phyloP scores from a whole-genome alignment of 495 filamentous ascomycete species.

The Aspergillus heteromorphus region DNA sequence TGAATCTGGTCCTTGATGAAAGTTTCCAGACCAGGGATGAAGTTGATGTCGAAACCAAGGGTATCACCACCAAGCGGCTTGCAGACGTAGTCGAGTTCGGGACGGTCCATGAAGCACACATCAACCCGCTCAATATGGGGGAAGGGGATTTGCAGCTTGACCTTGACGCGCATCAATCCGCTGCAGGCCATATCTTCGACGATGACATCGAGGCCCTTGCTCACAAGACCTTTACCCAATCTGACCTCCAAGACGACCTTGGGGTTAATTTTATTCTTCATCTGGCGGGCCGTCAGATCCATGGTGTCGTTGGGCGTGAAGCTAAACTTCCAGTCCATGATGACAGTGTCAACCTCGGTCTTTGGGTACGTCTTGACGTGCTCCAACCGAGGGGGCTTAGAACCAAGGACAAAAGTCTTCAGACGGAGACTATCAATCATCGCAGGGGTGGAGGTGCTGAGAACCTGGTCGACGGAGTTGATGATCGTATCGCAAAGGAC shows the following conservation, averaged over 20 bases:
- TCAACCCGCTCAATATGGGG: constrained; percentile 91
- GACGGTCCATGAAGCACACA: constrained; percentile 74
- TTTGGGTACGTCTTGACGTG: constrained; percentile 98
- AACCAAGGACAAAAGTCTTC: constrained; percentile 85
- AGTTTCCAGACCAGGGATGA: constrained; percentile 85
- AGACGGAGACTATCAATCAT: constrained; percentile 91
- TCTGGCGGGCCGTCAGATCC: constrained; percentile 83
- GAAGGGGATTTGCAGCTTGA: constrained; percentile 93
- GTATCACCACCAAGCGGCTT: constrained; percentile 94
- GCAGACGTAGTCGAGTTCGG: constrained; percentile 89
- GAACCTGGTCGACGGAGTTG: constrained; percentile 87
- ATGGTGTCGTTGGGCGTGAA: constrained; percentile 92
- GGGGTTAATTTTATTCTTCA: constrained; percentile 93
- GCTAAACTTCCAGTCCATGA: constrained; percentile 99
- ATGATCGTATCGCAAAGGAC: constrained; percentile 89
- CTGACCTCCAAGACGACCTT: constrained; percentile 93
- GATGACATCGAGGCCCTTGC: constrained; percentile 94
- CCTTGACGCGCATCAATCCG: constrained; percentile 91
- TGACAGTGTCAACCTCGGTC: constrained; percentile 85
- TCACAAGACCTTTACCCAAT: constrained; percentile 88
- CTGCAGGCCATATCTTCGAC: constrained; percentile 96
- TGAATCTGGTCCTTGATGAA: constrained; percentile 98
- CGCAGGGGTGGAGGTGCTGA: constrained; percentile 83
- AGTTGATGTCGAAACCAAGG: constrained; percentile 97
- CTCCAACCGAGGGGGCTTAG: constrained; percentile 92